Evolutionary conservation across 139 green algal genomes (phyloP).

Genomic region (Marvania coccoides): DNA sequence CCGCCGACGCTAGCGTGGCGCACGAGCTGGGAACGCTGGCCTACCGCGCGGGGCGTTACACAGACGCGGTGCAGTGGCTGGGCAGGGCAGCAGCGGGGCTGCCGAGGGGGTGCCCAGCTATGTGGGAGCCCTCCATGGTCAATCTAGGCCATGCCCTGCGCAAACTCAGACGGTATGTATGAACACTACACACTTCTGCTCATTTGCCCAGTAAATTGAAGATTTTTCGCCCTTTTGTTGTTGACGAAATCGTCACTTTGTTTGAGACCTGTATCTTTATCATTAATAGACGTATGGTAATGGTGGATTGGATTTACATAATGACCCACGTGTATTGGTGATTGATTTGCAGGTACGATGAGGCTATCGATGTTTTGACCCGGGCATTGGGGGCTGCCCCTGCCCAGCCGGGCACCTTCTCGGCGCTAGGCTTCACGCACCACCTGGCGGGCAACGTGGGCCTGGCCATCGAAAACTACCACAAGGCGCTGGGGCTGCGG

Average conservation of each 20-base stretch:
- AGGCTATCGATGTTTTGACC: slow-evolving; percentile 5
- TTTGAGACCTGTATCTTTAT: too few species aligned
- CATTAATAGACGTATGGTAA: too few species aligned
- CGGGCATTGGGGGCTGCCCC: not conserved
- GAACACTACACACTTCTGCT: too few species aligned
- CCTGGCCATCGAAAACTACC: slow-evolving; percentile 78
- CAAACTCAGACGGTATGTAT: slow-evolving; percentile 65
- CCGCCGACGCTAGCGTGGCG: slow-evolving; percentile 67
- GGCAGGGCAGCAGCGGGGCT: slow-evolving; percentile 37
- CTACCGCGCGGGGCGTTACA: slow-evolving; percentile 44
- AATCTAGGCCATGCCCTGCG: slow-evolving; percentile 84
- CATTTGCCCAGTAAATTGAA: too few species aligned
- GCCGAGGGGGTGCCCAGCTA: slow-evolving; percentile 9
- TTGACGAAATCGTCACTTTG: too few species aligned
- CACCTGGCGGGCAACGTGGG: slow-evolving; percentile 61
- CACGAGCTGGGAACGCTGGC: slow-evolving; percentile 87
- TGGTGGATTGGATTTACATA: too few species aligned
- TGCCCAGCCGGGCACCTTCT: slow-evolving; percentile 49
- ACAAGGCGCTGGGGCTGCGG: slow-evolving; percentile 67
- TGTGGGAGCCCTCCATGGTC: slow-evolving; percentile 74
- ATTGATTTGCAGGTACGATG: slow-evolving; percentile 28
- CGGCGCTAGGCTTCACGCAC: slow-evolving; percentile 67
- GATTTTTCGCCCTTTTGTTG: too few species aligned
- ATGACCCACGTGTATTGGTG: too few species aligned
- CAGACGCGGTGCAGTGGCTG: slow-evolving; percentile 44